These are phyloP conservation scores for Globisporangium acanthophoron DNA, from an alignment of 352 stramenopile species.

Conservation along the genomic window DNA sequence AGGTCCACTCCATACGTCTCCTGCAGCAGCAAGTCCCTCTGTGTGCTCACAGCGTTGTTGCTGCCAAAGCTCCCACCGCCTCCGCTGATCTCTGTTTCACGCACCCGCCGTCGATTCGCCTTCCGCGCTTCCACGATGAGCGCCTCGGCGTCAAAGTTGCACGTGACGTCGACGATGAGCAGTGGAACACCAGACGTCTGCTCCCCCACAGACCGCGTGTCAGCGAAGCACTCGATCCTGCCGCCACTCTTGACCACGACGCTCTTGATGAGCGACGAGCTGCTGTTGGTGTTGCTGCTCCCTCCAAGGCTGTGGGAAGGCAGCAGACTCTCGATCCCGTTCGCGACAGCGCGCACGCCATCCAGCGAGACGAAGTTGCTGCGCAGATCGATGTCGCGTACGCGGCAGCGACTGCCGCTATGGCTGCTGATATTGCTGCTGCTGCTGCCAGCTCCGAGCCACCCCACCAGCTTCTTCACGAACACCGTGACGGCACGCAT, in stretches of 20 bases:
- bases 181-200: slow-evolving; percentile 14
- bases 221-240: slow-evolving; percentile 47
- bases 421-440: not conserved
- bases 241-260: slow-evolving; percentile 43
- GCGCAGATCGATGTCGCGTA: slow-evolving; percentile 55
- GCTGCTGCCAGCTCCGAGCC: not conserved
- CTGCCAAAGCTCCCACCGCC: not conserved
- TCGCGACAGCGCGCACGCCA: slow-evolving; percentile 50
- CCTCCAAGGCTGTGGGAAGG: not conserved
- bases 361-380: slow-evolving; percentile 71
- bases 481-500: slow-evolving; percentile 33
- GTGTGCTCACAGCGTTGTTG: slow-evolving; percentile 16
- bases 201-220: slow-evolving; percentile 3
- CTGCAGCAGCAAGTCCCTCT: slow-evolving; percentile 26
- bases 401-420: not conserved
- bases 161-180: slow-evolving; percentile 43
- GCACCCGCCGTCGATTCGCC: slow-evolving; percentile 10
- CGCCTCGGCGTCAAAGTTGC: slow-evolving; percentile 36
- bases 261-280: slow-evolving; percentile 16
- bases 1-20: slow-evolving; percentile 69
- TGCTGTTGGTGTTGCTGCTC: slow-evolving; percentile 1
- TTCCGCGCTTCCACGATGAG: slow-evolving; percentile 25
- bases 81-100: slow-evolving; percentile 4
- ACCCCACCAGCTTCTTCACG: slow-evolving; percentile 12
- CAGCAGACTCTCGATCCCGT: slow-evolving; percentile 29